Percentiles rank a stretch among this genome's conserved stretches.
phyloP scores from a whole-genome alignment of 345 rosid species.

The Eucalyptus albens region DNA sequence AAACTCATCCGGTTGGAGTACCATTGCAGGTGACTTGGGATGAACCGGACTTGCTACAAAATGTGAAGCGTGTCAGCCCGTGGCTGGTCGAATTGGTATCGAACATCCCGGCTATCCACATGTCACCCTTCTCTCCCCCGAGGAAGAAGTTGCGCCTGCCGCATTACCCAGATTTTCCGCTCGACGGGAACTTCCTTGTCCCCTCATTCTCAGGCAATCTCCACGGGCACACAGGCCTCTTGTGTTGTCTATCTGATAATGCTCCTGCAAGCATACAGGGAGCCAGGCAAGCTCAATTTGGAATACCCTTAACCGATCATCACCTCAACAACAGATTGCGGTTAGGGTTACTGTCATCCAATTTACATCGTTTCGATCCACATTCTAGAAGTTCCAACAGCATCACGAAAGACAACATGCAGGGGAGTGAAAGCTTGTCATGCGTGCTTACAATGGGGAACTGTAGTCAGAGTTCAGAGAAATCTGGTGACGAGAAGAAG shows the following conservation, averaged over 20 bases:
- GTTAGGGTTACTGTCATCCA: slow-evolving; percentile 41
- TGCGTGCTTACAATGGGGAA: slow-evolving; percentile 72
- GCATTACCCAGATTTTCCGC: slow-evolving; percentile 45
- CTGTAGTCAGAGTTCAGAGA: slow-evolving; percentile 30
- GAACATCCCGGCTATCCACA: slow-evolving; percentile 53
- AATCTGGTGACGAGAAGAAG: slow-evolving; percentile 35
- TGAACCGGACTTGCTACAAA: slow-evolving; percentile 88
- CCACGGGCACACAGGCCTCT: slow-evolving; percentile 32
- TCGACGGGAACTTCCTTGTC: slow-evolving; percentile 34
- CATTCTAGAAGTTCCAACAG: slow-evolving; percentile 29
- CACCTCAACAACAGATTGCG: slow-evolving; percentile 49
- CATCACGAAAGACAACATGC: slow-evolving; percentile 7
- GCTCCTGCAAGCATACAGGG: slow-evolving; percentile 99
- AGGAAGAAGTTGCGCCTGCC: slow-evolving; percentile 71
- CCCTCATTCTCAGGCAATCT: slow-evolving; percentile 47
- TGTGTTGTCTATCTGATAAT: slow-evolving; percentile 43
- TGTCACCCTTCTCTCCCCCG: slow-evolving; percentile 73
- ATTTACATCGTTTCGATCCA: slow-evolving; percentile 32
- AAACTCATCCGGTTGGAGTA: background rate
- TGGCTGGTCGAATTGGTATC: slow-evolving; percentile 94
- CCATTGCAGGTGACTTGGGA: slow-evolving; percentile 83
- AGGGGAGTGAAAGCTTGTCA: slow-evolving; percentile 41
- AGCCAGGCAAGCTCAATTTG: slow-evolving; percentile 98
- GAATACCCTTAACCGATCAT: slow-evolving; percentile 58
- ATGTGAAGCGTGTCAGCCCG: slow-evolving; percentile 82